These are phyloP conservation scores for Clarireedia homoeocarpa DNA, from an alignment of 2,329 filamentous ascomycete genomes.

Conservation along the genomic window DNA sequence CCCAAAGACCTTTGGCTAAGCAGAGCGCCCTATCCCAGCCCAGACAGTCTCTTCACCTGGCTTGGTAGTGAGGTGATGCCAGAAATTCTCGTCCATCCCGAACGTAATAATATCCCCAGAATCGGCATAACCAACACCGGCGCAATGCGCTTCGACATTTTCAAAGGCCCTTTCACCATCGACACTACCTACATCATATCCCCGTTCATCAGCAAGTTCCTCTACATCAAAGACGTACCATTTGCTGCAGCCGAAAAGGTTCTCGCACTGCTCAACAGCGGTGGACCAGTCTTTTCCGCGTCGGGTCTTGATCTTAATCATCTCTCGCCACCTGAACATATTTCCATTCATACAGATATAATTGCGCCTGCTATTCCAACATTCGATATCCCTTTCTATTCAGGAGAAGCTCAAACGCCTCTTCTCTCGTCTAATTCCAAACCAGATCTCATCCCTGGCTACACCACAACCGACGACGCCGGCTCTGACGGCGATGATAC, in stretches of 20 bases:
- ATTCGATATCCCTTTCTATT: not conserved
- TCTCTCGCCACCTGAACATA: conserved; percentile 28
- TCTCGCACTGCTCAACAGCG: conserved; percentile 48
- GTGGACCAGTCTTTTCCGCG: conserved; percentile 37
- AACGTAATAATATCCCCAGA: conserved; percentile 52
- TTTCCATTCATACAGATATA: conserved; percentile 15
- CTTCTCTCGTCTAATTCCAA: conserved; percentile 21
- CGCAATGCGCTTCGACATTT: conserved; percentile 89
- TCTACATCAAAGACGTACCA: conserved; percentile 72
- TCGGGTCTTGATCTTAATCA: conserved; percentile 24
- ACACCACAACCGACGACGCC: conserved; percentile 81
- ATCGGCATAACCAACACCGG: conserved; percentile 83
- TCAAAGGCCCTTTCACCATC: conserved; percentile 81
- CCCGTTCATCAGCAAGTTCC: conserved; percentile 76
- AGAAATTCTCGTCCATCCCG: conserved; percentile 49
- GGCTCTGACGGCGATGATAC: conserved; percentile 87
- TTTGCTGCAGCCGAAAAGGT: conserved; percentile 67
- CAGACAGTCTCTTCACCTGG: conserved; percentile 74
- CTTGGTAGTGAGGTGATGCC: conserved; percentile 70
- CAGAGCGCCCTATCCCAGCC: conserved; percentile 63
- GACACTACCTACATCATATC: conserved; percentile 83
- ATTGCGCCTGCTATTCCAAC: conserved; percentile 12
- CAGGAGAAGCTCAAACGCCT: not conserved
- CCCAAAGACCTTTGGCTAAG: conserved; percentile 76
- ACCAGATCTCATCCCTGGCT: conserved; percentile 54